Percentiles rank a stretch among this genome's conserved stretches.
These are phyloP conservation scores for Solanum dulcamara DNA, from an alignment of 257 asterid species.

Conservation along the genomic window DNA sequence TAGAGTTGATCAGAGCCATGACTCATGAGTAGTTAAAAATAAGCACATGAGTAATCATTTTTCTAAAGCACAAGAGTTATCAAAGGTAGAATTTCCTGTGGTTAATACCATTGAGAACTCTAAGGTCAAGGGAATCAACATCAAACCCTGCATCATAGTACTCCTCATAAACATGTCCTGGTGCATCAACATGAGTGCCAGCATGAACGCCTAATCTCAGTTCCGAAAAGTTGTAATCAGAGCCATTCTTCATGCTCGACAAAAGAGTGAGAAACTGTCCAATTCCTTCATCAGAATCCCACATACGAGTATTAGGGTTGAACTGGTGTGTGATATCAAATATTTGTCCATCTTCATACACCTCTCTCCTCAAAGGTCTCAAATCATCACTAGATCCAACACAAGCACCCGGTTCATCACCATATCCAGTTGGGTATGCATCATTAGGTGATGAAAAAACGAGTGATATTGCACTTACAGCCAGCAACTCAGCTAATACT, in stretches of 20 bases:
- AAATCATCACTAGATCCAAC: slow-evolving; percentile 7
- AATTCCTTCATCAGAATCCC: slow-evolving; percentile 40
- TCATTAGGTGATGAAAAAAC: slow-evolving; percentile 13
- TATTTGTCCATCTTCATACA: slow-evolving; percentile 41
- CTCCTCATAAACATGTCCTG: slow-evolving; percentile 59
- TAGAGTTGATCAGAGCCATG: not conserved
- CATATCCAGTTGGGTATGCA: slow-evolving; percentile 41
- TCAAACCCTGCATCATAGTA: slow-evolving; percentile 66
- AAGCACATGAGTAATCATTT: not conserved
- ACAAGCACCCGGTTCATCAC: slow-evolving; percentile 26
- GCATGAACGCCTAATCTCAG: slow-evolving; percentile 52
- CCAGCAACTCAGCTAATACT: slow-evolving; percentile 17
- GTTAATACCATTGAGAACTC: slow-evolving; percentile 52
- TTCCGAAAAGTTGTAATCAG: slow-evolving; percentile 72
- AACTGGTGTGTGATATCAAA: slow-evolving; percentile 60
- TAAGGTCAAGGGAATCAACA: slow-evolving; percentile 71
- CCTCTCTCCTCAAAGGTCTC: slow-evolving; percentile 29
- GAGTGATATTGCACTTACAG: slow-evolving; percentile 7
- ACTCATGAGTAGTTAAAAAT: not conserved
- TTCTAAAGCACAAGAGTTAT: not conserved
- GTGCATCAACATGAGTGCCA: slow-evolving; percentile 92
- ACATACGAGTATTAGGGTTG: slow-evolving; percentile 44
- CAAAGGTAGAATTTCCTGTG: not conserved
- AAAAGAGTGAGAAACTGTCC: slow-evolving; percentile 43
- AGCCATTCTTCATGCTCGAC: slow-evolving; percentile 72